Evolutionary conservation across 768 basidiomycete genomes (phyloP), one percentile per base, ranked within the genome.

Genomic region (Trametes cubensis): DNA sequence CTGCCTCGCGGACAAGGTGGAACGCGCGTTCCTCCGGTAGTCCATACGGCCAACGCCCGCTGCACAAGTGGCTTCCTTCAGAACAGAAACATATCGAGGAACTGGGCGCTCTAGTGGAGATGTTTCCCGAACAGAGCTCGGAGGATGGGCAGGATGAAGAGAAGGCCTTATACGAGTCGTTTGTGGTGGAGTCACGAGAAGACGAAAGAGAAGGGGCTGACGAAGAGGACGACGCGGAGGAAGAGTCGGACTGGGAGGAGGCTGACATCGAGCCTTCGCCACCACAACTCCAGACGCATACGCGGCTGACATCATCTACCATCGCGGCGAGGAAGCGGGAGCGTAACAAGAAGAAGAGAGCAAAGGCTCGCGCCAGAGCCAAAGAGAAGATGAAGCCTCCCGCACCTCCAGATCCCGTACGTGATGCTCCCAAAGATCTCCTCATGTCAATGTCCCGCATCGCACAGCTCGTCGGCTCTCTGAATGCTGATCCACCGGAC

Each of bases 371-470:
- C 15, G 63, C 58, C 26, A 64, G 60, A 18, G 63, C 52, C 6
- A 59, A 55, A 30, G 62, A 59, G 26, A 59, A 42, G 52, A 53
- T 54, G 49, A 48, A 52, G 20, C 26, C 58, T 4, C 30, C 50
- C 6, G n/a, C 39, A 20, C 2, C 25, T n/a, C 18, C 41, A 38
- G 47, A 51, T 4, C 26, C 53, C 40, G 25, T 44, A 30, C 47
- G 52, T n/a, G 45, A 47, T 41, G 25, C 62, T 10, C 54, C 63
- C 8, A 54, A 60, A 18, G 63, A 64, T 45, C 63, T 64, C 34
- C 58, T 64, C 38, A 58, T 49, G 49, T 64, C 63, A 40, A 64
- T 64, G 54, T 64, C 63, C n/a, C 58, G 58, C 13, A 60, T 64
- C 26, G 58, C 63, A 13, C 45, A 60, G 44, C 58, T 64, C 3